Evolutionary conservation across 2,329 filamentous ascomycete genomes (phyloP), one percentile per base, ranked within the genome.

Genomic region (Aureobasidium musti): DNA sequence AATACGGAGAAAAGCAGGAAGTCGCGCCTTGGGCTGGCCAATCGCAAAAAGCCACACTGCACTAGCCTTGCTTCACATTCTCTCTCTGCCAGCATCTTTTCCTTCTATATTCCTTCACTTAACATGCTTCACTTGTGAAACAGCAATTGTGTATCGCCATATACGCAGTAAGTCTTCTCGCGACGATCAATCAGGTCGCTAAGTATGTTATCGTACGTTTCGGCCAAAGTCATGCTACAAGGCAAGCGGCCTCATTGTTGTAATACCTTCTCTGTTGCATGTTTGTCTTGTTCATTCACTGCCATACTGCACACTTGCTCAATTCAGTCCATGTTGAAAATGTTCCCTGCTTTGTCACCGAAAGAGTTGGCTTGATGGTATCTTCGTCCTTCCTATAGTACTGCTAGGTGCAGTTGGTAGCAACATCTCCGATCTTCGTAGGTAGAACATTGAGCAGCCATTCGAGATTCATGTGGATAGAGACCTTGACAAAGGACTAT

Each of bases 1-100:
- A n/a, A 52, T 17, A 41, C 49, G 41, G 60, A 39, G 26, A 19
- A 52, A 63, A 63, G 35, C 60, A 63, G 47, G 60, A 52, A 52
- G 60, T 53, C 45, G 52, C 49, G 35, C 45, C 28, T 23, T 10
- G 3, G 11, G 19, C 30, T 43, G 13, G 49, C 61, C 49, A 63
- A 63, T 63, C 59, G 11, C 5, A 28, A 2, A 28, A 63, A 50
- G 59, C 59, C 59, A 63, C 59, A n/a, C 45, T 28, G 5, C 21
- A 33, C 28, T 41, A 17, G 28, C 59, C 30, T 35, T 52, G 28
- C 57, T 63, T 52, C 23, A n/a, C 21, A 5, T n/a, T 26, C 57
- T 30, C 33, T 45, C 33, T 26, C 43, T 47, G 43, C 43, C 43
- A 47, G 43, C 43, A 35, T 52, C 19, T 35, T 23, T 5, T 26